Base-by-base conservation (phyloP, 164 flowering plant species). In the Annona cherimola region DNA sequence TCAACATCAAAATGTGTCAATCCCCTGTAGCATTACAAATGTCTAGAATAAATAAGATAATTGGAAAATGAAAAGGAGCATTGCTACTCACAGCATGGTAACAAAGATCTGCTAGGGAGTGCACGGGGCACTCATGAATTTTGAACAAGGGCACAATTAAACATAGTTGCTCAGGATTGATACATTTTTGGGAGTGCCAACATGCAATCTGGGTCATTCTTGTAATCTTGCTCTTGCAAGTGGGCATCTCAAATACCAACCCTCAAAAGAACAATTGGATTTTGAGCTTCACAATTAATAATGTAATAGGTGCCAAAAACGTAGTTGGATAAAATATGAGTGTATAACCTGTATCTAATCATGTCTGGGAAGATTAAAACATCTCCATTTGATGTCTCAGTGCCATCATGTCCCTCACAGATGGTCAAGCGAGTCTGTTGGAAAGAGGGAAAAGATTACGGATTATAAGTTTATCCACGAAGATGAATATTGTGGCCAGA, bases 381-480 rank as follows among this genome's bases (percentile, higher is more conserved):
- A 79, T 94, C 98, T 20, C 97, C 98, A 78, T 94, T 94, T 68
- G 99, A 94, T 45, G 97, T 92, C 82, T 89, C 94, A 4, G 94
- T 88, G 46, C 95, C 98, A 85, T 94, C 98, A 75, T 84, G 96
- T 41, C 98, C 98, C 81, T 94, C 98, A 69, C 98, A 94, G 78
- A 94, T 88, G 45, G 98, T 90, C 71, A 94, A 77, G 73, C 91
- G 96, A 50, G 94, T 92, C 98, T 92, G 61, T 45, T 42, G 54
- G 69, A 44, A 43, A 44, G 5, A 42, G 19, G 8, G 14, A 66
- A 19, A 8, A 11, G 9, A n/a, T 62, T 62, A n/a, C 6, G 8
- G 7, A n/a, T 26, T 26, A 26, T 26, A 26, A 26, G 35, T 26
- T 26, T 26, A 26, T 26, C 35, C 35, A 26, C 35, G 35, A 26